These are phyloP conservation scores for Termitomyces eurrhizus DNA, from an alignment of 768 basidiomycete genomes.

Conservation along the genomic window DNA sequence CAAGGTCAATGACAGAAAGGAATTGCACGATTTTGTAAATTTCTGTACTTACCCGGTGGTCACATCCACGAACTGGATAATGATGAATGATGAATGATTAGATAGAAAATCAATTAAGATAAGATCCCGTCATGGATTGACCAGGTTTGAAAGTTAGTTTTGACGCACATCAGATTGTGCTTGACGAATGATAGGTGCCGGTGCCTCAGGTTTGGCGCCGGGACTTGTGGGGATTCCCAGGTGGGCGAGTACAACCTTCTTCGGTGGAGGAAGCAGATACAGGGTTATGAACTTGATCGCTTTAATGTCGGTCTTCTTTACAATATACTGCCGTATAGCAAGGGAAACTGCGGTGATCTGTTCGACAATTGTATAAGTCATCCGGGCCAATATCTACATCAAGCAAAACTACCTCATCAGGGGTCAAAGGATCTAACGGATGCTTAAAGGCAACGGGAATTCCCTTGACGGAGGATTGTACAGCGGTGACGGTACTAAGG, in stretches of 20 bases:
- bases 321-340: constrained; percentile 51
- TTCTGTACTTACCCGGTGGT: constrained; percentile 52
- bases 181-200: constrained; percentile 54
- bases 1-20: constrained; percentile 10
- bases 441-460: constrained; percentile 33
- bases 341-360: constrained; percentile 63
- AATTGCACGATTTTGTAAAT: constrained; percentile 19
- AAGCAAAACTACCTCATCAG: constrained; percentile 50
- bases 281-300: constrained; percentile 73
- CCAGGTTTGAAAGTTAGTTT: not conserved
- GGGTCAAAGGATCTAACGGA: constrained; percentile 64
- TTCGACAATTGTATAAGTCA: constrained; percentile 21
- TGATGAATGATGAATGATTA: not conserved
- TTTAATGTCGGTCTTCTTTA: constrained; percentile 52
- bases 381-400: constrained; percentile 17
- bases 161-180: constrained; percentile 72
- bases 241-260: constrained; percentile 70
- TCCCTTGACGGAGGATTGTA: constrained; percentile 15
- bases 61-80: constrained; percentile 66
- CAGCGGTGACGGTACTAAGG: constrained; percentile 21
- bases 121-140: not conserved
- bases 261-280: constrained; percentile 65
- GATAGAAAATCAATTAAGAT: not conserved
- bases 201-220: constrained; percentile 51
- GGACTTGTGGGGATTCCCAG: constrained; percentile 70